These are phyloP conservation scores for Talaromyces proteolyticus DNA, from an alignment of 495 filamentous ascomycete genomes.

Conservation along the genomic window DNA sequence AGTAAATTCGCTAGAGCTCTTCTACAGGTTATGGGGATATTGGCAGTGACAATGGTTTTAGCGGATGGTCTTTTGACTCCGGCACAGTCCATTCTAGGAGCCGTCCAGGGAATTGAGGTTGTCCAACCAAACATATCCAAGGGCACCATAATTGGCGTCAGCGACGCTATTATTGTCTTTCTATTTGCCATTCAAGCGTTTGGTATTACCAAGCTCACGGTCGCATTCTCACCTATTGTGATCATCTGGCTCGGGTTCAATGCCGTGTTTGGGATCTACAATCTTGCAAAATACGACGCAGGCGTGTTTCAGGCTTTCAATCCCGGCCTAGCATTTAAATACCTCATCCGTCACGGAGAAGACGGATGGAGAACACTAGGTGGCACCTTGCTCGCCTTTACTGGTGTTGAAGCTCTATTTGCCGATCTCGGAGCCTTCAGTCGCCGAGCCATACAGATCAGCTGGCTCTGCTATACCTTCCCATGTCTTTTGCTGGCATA, in stretches of 20 bases:
- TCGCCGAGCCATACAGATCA: constrained; percentile 54
- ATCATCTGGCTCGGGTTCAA: constrained; percentile 70
- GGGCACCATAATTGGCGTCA: constrained; percentile 55
- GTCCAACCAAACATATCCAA: constrained; percentile 31
- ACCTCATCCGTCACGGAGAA: constrained; percentile 52
- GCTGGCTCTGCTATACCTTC: constrained; percentile 57
- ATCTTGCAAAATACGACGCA: constrained; percentile 55
- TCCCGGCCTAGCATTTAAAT: constrained; percentile 57
- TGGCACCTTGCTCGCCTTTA: constrained; percentile 65
- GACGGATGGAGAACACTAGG: constrained; percentile 63
- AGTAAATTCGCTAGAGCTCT: no score
- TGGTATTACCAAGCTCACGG: constrained; percentile 59
- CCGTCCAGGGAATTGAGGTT: constrained; percentile 60
- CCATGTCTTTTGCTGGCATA: constrained; percentile 68
- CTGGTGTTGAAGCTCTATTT: constrained; percentile 72
- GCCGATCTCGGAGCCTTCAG: constrained; percentile 67
- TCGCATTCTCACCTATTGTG: constrained; percentile 64
- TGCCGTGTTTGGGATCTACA: constrained; percentile 62
- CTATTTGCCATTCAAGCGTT: constrained; percentile 68
- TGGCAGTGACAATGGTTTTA: no score
- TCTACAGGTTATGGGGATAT: background rate
- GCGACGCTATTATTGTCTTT: constrained; percentile 62
- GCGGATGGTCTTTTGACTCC: constrained; percentile 63
- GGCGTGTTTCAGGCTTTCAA: constrained; percentile 64
- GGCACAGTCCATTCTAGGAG: constrained; percentile 63